phyloP scores from a whole-genome alignment of 176 grass and related monocot genomes.

The Eleusine coracana region DNA sequence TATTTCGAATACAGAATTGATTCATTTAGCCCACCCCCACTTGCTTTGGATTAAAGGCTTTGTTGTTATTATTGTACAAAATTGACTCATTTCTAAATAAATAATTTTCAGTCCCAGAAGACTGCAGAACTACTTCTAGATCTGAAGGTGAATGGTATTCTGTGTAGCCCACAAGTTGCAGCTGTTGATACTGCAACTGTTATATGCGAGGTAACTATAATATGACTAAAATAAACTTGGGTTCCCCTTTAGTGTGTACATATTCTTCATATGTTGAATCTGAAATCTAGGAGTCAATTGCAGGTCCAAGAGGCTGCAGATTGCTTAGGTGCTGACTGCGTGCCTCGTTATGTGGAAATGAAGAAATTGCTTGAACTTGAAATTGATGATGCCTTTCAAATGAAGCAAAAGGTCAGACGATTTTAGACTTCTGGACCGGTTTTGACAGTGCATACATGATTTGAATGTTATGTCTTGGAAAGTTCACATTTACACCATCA shows the following conservation, averaged over 20 bases:
- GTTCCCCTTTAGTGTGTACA: background rate
- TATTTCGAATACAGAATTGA: slow-evolving; percentile 14
- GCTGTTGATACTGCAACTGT: slow-evolving; percentile 77
- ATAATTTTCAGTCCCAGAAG: slow-evolving; percentile 79
- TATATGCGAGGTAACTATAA: slow-evolving; percentile 74
- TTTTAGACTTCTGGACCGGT: slow-evolving; percentile 1
- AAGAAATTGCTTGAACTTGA: slow-evolving; percentile 79
- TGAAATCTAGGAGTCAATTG: slow-evolving; percentile 22
- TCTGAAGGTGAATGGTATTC: slow-evolving; percentile 60
- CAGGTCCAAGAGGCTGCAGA: slow-evolving; percentile 96
- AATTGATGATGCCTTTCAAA: slow-evolving; percentile 65
- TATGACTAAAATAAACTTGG: slow-evolving; percentile 1
- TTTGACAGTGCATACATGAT: background rate
- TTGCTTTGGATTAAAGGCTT: too few relatives aligned
- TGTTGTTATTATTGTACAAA: background rate
- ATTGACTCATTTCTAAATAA: slow-evolving; percentile 10
- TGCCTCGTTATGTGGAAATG: slow-evolving; percentile 79
- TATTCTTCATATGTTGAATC: background rate
- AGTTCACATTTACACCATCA: background rate
- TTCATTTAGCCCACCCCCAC: slow-evolving; percentile 12
- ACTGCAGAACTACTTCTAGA: slow-evolving; percentile 90
- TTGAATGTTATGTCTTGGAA: background rate
- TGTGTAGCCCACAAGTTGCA: slow-evolving; percentile 78
- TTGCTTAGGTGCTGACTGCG: slow-evolving; percentile 82
- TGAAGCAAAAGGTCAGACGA: slow-evolving; percentile 62